A percentile compares a stretch with the other conserved stretches of the same genome.
Conservation (phyloP, 345 rosid genomes). For the Camelina sativa region DNA sequence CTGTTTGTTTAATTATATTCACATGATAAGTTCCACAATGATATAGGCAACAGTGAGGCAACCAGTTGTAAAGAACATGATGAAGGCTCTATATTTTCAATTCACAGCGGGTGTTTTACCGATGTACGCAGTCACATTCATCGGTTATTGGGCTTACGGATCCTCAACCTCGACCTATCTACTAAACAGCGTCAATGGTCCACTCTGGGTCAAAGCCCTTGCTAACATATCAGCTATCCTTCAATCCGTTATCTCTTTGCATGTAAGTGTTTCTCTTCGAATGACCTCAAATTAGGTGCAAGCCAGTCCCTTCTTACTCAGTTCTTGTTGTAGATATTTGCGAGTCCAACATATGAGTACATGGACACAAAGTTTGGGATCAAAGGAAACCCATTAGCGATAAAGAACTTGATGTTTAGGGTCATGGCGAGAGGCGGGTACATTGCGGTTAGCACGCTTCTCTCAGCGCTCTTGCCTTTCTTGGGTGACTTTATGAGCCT, state of each 20-base stretch:
- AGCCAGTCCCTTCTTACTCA: conserved; percentile 6
- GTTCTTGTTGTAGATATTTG: conserved; percentile 64
- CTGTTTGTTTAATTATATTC: not conserved
- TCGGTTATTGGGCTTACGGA: conserved; percentile 99
- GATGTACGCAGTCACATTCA: conserved; percentile 67
- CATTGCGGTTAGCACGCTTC: conserved; percentile 65
- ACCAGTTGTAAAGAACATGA: conserved; percentile 71
- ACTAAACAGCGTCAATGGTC: conserved; percentile 74
- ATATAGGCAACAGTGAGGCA: conserved; percentile 83
- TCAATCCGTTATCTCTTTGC: conserved; percentile 84
- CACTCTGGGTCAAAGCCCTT: conserved; percentile 76
- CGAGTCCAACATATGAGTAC: conserved; percentile 89
- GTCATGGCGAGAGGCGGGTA: conserved; percentile 76
- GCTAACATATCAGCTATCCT: conserved; percentile 83
- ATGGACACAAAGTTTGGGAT: conserved; percentile 84
- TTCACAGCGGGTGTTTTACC: conserved; percentile 78
- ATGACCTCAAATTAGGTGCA: not conserved
- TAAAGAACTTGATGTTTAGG: conserved; percentile 64
- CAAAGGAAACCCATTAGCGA: conserved; percentile 63
- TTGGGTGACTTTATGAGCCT: conserved; percentile 92
- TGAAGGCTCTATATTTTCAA: conserved; percentile 85
- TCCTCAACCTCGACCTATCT: conserved; percentile 67
- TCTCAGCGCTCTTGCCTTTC: conserved; percentile 86
- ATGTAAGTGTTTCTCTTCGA: conserved; percentile 51
- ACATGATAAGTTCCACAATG: conserved; percentile 9